These are phyloP conservation scores for Kluyveromyces sp. DNA, from an alignment of 1,139 yeast species.

Conservation along the genomic window DNA sequence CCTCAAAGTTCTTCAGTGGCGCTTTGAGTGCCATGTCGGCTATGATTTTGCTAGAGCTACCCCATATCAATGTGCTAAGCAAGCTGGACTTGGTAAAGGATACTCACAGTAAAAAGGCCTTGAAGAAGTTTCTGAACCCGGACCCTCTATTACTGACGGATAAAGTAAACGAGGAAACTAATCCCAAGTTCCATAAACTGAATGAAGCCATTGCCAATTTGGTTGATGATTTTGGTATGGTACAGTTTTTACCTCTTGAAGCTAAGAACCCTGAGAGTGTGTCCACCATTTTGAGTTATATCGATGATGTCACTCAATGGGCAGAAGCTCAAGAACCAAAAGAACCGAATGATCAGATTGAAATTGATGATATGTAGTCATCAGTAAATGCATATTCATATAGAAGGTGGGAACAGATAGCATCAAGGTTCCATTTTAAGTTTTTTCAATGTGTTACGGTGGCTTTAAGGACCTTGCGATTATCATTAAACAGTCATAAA, in stretches of 20 bases:
- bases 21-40: constrained; percentile 97
- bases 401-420: no score
- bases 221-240: constrained; percentile 98
- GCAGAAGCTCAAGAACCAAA: constrained; percentile 94
- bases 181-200: constrained; percentile 69
- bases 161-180: constrained; percentile 44
- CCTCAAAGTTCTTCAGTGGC: constrained; percentile 89
- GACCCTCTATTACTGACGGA: constrained; percentile 71
- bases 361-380: constrained; percentile 40
- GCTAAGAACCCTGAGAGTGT: constrained; percentile 76
- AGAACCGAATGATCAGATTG: constrained; percentile 79
- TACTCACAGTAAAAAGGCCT: constrained; percentile 61
- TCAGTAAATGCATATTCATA: no score
- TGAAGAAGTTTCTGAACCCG: constrained; percentile 83
- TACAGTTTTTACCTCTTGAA: constrained; percentile 86
- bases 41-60: constrained; percentile 88
- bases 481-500: background rate
- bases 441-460: no score
- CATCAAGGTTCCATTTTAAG: no score
- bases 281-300: constrained; percentile 77
- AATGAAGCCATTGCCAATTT: constrained; percentile 80
- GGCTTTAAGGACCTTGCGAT: no score
- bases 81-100: constrained; percentile 80
- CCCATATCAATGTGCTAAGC: constrained; percentile 84
- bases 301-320: constrained; percentile 98